These are phyloP conservation scores for Candida corydali DNA, from an alignment of 805 yeast species.

Conservation along the genomic window DNA sequence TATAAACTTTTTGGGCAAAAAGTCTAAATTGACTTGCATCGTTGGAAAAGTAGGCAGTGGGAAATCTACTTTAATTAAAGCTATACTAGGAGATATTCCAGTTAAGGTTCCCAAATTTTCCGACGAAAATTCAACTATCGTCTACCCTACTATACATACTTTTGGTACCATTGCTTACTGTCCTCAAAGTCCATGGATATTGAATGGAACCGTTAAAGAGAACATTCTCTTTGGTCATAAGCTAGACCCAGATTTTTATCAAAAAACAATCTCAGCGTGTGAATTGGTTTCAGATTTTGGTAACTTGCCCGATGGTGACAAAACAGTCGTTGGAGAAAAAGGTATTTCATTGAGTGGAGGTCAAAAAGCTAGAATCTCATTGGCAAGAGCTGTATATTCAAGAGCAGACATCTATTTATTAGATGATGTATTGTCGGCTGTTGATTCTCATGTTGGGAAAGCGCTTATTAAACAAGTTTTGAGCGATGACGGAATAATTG, in stretches of 20 bases:
- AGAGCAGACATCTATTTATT: conserved; percentile 37
- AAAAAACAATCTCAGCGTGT: conserved; percentile 33
- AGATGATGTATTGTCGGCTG: conserved; percentile 41
- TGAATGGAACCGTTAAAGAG: conserved; percentile 37
- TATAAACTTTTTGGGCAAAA: conserved; percentile 28
- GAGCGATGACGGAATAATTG: conserved; percentile 26
- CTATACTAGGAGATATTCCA: conserved; percentile 32
- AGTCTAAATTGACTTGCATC: conserved; percentile 36
- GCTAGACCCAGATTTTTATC: conserved; percentile 27
- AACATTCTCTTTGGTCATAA: conserved; percentile 36
- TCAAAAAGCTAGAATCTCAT: conserved; percentile 38
- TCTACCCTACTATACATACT: conserved; percentile 13
- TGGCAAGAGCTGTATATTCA: conserved; percentile 40
- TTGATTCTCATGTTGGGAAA: conserved; percentile 41
- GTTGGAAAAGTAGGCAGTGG: conserved; percentile 42
- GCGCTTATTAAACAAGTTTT: conserved; percentile 28
- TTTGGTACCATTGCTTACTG: conserved; percentile 37
- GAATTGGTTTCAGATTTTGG: conserved; percentile 31
- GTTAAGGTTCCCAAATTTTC: conserved; percentile 9
- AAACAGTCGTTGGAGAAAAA: conserved; percentile 41
- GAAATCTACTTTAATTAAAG: conserved; percentile 32
- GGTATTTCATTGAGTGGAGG: conserved; percentile 42
- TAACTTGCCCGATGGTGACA: conserved; percentile 37
- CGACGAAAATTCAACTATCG: conserved; percentile 13
- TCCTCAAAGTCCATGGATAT: conserved; percentile 39